Percentiles rank a stretch among this genome's conserved stretches.
phyloP scores from a whole-genome alignment of 192 early-diverging fungal genomes.

The Entomortierella chlamydospora region DNA sequence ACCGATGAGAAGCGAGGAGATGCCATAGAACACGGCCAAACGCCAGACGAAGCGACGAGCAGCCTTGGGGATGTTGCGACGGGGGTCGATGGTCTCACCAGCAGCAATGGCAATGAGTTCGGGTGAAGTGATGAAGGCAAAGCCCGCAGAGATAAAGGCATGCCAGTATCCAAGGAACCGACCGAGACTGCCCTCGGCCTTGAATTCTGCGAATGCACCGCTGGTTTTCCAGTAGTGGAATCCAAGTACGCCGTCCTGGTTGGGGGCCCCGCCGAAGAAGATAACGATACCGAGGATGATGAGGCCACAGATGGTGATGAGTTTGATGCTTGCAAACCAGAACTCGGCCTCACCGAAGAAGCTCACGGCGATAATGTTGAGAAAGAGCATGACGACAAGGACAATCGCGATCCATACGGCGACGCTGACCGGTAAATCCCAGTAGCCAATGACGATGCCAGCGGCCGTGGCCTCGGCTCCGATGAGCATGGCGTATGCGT shows the following conservation, averaged over 20 bases:
- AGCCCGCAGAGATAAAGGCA: slow-evolving; percentile 69
- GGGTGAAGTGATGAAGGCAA: slow-evolving; percentile 84
- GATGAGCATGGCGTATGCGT: slow-evolving; percentile 79
- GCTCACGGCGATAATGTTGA: slow-evolving; percentile 80
- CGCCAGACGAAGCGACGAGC: slow-evolving; percentile 80
- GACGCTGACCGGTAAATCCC: slow-evolving; percentile 44
- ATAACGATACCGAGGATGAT: slow-evolving; percentile 84
- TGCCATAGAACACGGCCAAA: slow-evolving; percentile 77
- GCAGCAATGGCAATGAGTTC: slow-evolving; percentile 93
- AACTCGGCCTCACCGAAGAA: slow-evolving; percentile 93
- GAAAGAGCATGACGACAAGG: slow-evolving; percentile 70
- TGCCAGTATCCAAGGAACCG: slow-evolving; percentile 61
- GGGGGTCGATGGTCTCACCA: slow-evolving; percentile 83
- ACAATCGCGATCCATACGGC: slow-evolving; percentile 63
- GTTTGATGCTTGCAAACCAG: slow-evolving; percentile 86
- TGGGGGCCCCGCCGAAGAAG: slow-evolving; percentile 71
- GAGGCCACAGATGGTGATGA: slow-evolving; percentile 84
- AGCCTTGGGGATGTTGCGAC: slow-evolving; percentile 78
- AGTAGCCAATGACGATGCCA: slow-evolving; percentile 83
- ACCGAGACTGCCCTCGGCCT: slow-evolving; percentile 72
- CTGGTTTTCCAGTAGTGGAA: slow-evolving; percentile 70
- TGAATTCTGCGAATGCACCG: slow-evolving; percentile 69
- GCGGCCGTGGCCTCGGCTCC: slow-evolving; percentile 82
- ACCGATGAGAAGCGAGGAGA: slow-evolving; percentile 75
- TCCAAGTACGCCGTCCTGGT: slow-evolving; percentile 52